Base-by-base conservation (phyloP, 345 rosid species). In the Bruguiera gymnorhiza region DNA sequence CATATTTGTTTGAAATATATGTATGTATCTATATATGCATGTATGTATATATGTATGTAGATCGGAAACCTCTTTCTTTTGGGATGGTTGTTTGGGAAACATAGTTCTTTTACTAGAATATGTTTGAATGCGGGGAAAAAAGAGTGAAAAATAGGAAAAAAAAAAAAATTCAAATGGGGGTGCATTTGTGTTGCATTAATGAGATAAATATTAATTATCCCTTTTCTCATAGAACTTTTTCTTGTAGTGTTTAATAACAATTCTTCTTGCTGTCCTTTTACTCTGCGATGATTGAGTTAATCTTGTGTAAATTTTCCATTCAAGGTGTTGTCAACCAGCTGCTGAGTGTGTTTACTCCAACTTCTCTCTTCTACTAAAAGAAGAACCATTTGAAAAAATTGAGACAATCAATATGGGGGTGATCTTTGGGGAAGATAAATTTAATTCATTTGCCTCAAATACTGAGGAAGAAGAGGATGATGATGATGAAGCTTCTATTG, bases 301-400 rank as follows among this genome's bases (percentile, higher is more conserved):
- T 56, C 36, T 10, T 23, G 20, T 21, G 32, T 51, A 21, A 15
- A 24, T 51, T 58, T 60, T 31, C 8, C 68, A 62, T 60, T 82
- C 51, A 79, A 91, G 99, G 76, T 95, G 98, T 63, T 85, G 93
- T 29, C 84, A 83, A 72, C 84, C 86, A 64, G 84, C 91, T 48
- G 91, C 92, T 11, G 86, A 88, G 82, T 58, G 87, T 63, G 70
- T 95, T 13, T 95, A 83, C 87, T 79, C 91, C 83, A 87, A 89
- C 82, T 86, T 95, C 82, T 83, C 92, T 2, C 70, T 95, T 20
- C 66, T 89, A 73, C 86, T 95, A 24, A 81, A 82, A 1, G 88
- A 91, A 68, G 91, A 89, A 34, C 88, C 86, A 9, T 79, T 89
- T 39, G 87, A 88, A 70, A 93, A 91, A 59, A 89, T 97, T 0